phyloP scores from a whole-genome alignment of 805 yeast genomes.

The Kregervanrija fluxuum region DNA sequence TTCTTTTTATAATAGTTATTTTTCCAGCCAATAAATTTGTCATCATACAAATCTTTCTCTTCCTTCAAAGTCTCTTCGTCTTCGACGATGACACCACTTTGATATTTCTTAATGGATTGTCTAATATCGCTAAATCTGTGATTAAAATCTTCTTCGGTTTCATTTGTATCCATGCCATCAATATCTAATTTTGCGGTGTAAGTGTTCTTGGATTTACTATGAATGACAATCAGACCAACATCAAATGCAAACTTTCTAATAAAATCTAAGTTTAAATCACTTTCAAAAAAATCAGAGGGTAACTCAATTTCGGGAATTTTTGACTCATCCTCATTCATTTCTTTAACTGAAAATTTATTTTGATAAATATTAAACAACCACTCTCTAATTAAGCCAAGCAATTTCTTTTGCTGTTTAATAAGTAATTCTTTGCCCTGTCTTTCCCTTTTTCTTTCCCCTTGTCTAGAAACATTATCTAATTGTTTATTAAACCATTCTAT shows the following conservation, averaged over 20 bases:
- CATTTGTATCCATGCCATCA: slow-evolving; percentile 66
- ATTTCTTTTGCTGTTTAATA: slow-evolving; percentile 65
- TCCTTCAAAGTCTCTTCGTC: slow-evolving; percentile 45
- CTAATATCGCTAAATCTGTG: slow-evolving; percentile 46
- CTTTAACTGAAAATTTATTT: slow-evolving; percentile 27
- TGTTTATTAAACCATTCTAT: slow-evolving; percentile 88
- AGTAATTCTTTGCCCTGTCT: slow-evolving; percentile 58
- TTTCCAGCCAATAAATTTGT: slow-evolving; percentile 77
- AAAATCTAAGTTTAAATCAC: slow-evolving; percentile 47
- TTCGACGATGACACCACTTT: slow-evolving; percentile 55
- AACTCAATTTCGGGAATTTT: slow-evolving; percentile 39
- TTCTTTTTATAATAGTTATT: slow-evolving; percentile 80
- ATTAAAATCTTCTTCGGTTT: slow-evolving; percentile 56
- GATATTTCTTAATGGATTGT: slow-evolving; percentile 54
- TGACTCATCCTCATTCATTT: slow-evolving; percentile 28
- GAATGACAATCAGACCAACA: slow-evolving; percentile 58
- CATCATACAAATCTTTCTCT: slow-evolving; percentile 59
- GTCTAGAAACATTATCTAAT: slow-evolving; percentile 67
- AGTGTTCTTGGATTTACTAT: slow-evolving; percentile 47
- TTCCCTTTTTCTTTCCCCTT: slow-evolving; percentile 63
- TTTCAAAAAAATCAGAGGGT: slow-evolving; percentile 38
- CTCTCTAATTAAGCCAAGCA: slow-evolving; percentile 51
- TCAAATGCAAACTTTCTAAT: slow-evolving; percentile 59
- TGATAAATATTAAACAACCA: slow-evolving; percentile 34
- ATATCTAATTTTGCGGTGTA: slow-evolving; percentile 59